Base-by-base conservation (phyloP, 2,329 filamentous ascomycete genomes). In the Aspergillus alliaceus region DNA sequence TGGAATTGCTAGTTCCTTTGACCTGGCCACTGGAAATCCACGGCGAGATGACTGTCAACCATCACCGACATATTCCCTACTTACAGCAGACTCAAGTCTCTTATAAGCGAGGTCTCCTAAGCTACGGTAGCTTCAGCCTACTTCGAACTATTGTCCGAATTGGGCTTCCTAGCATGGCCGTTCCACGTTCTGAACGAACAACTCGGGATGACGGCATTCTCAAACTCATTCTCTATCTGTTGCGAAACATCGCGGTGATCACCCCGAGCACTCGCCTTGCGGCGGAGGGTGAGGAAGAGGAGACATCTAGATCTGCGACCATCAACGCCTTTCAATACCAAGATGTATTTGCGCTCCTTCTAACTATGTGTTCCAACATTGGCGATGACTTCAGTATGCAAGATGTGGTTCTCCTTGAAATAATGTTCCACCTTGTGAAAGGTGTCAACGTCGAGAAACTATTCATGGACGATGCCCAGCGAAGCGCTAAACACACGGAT, bases 21-120 rank as follows among this genome's bases (percentile, higher is more conserved):
- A 99, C 95, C 18, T 98, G 93, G 93, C 93, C 95, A 0, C 82
- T 96, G 68, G 91, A 96, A 60, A 86, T 93, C 58, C 82, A 85
- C 60, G 86, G 89, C 58, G 85, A 89, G 68, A 93, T 95, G 84
- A 98, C 92, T 4, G 80, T 92, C 66, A 98, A 99, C 71, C 91
- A 98, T 72, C 90, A 96, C 72, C 86, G 91, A 56, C 95, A 99
- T 76, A 85, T 93, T 39, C 92, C 95, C 1, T 95, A 95, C 54
- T 82, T 99, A 20, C 89, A 95, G 72, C 84, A 96, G 56, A 89
- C 91, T 0, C 95, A 98, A 71, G 83, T 96, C 5, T 84, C 84
- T 59, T 99, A 99, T 79, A 99, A 99, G 77, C 85, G 90, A 54
- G 87, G 88, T 5, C 87, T 97, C 40, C 84, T 99, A 63, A 92